phyloP scores from a whole-genome alignment of 441 rosid genomes.

The Dalechampia spathulata region DNA sequence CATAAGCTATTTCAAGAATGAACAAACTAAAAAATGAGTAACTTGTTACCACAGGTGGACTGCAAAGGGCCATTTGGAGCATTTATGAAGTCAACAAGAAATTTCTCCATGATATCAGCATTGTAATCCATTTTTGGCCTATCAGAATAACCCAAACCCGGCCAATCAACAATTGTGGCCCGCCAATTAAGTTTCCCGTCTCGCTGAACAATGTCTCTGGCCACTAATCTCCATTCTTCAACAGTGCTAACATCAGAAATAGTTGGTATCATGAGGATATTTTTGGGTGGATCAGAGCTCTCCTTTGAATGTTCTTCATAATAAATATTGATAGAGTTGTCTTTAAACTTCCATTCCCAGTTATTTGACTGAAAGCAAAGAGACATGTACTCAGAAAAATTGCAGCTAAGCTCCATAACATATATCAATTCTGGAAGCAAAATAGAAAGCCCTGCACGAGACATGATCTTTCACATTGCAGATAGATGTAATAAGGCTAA shows the following conservation, averaged over 20 bases:
- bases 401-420: neutral
- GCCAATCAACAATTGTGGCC: constrained; percentile 84
- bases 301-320: constrained; percentile 63
- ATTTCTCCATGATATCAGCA: constrained; percentile 81
- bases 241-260: constrained; percentile 95
- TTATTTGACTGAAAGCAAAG: constrained; percentile 43
- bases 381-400: constrained; percentile 1
- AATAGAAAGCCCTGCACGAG: neutral
- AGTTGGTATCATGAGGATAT: constrained; percentile 77
- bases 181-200: constrained; percentile 43
- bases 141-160: constrained; percentile 73
- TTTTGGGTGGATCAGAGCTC: constrained; percentile 42
- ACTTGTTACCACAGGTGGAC: constrained; percentile 37
- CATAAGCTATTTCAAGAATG: too few relatives aligned
- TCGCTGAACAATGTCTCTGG: constrained; percentile 50
- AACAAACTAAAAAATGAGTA: too few relatives aligned
- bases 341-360: constrained; percentile 82
- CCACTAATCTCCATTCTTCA: constrained; percentile 91
- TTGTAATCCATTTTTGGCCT: constrained; percentile 78
- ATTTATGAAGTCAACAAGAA: constrained; percentile 70
- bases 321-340: constrained; percentile 44
- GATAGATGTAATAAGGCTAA: too few relatives aligned
- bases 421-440: neutral
- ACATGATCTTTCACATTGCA: neutral
- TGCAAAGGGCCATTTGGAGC: constrained; percentile 58